Percentiles rank a stretch among this genome's conserved stretches.
These are phyloP conservation scores for Pseudogymnoascus sp. DNA, from an alignment of 2,329 filamentous ascomycete genomes.

Conservation along the genomic window DNA sequence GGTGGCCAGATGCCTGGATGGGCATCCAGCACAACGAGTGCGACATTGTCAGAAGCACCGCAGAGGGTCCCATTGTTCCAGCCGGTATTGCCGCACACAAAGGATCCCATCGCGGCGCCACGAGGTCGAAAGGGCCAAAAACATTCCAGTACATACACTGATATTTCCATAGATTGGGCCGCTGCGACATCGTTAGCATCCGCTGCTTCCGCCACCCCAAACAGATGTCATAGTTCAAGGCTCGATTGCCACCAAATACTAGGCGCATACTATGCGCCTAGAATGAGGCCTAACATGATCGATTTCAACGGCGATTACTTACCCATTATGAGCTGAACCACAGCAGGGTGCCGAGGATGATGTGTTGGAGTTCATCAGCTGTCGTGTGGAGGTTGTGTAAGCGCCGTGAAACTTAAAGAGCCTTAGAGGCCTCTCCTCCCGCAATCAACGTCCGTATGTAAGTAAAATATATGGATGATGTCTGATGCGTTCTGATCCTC, in stretches of 20 bases:
- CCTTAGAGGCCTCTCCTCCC: not conserved
- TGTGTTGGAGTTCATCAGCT: not conserved
- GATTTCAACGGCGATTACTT: not conserved
- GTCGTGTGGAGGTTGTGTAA: not conserved
- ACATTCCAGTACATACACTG: constrained; percentile 36
- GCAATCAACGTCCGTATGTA: not conserved
- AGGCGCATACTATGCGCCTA: not conserved
- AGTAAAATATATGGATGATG: not conserved
- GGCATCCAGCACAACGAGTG: not conserved
- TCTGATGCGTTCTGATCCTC: not conserved
- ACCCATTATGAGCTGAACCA: constrained; percentile 4
- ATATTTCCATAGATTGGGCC: constrained; percentile 5
- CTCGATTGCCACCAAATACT: not conserved
- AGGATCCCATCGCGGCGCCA: not conserved
- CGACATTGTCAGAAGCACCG: not conserved
- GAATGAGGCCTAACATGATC: not conserved
- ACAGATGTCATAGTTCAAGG: not conserved
- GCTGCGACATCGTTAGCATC: not conserved
- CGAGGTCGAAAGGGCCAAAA: constrained; percentile 30
- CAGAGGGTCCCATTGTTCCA: not conserved
- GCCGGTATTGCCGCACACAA: not conserved
- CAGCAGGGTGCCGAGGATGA: not conserved
- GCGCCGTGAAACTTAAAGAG: not conserved
- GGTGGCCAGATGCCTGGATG: not conserved
- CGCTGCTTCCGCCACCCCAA: not conserved